Evolutionary conservation across 116 monocot genomes (phyloP), one percentile per base, ranked within the genome.

Genomic region (Trichopus zeylanicus): DNA sequence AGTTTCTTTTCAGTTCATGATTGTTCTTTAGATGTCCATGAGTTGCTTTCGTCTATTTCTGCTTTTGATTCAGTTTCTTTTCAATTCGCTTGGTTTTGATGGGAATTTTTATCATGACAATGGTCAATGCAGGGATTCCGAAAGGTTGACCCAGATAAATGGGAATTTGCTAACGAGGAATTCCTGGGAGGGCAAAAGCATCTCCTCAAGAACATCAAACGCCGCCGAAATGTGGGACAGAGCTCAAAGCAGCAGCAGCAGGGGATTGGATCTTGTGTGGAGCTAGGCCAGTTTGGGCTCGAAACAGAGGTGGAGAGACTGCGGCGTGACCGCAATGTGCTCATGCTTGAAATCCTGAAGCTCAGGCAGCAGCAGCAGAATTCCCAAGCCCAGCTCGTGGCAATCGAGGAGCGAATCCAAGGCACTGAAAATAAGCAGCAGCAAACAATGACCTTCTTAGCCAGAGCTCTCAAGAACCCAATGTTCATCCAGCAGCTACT

Each of bases 161-260:
- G 84, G 79, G 84, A 79, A 48, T 83, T 83, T 38, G 79, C 84
- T 1, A 75, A 79, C 49, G 73, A 66, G 32, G 72, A 67, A 26
- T 79, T 84, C 63, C 35, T 84, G n/a, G 55, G 66, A 0, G 84
- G 84, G 10, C 80, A 85, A 60, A 74, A 52, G 53, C 73, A 85
- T 32, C 80, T 80, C 10, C 59, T 85, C 18, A 76, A 73, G 57
- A 76, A 76, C 76, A 85, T 85, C 59, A 79, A 71, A 62, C 55
- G 84, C 2, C 61, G 70, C 2, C 59, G 84, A 21, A 67, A 77
- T 42, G 58, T 33, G 26, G 31, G 34, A 18, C 52, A 56, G 61
- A 31, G 30, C 32, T 52, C 61, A 3, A 31, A 62, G 4, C 70
- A 69, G 51, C 67, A 65, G 48, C 29, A 15, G 18, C 28, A 32